Conservation (phyloP, 495 filamentous ascomycete species). For the Collariella sp. region DNA sequence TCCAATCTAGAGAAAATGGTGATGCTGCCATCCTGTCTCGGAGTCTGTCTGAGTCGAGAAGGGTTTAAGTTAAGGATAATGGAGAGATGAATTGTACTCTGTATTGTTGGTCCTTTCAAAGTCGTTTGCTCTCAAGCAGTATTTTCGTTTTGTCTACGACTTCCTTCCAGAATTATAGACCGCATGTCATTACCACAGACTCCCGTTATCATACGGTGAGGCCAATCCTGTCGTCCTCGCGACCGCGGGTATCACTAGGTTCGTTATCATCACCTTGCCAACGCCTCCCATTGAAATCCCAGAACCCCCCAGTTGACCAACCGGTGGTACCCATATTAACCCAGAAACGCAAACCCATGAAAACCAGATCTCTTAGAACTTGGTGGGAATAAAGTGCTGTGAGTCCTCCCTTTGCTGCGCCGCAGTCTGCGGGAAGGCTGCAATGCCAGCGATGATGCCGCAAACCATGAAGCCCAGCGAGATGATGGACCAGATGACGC, state of each 20-base stretch:
- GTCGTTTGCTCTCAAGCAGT: too few relatives aligned
- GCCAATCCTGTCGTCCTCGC: not conserved
- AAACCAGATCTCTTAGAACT: slow-evolving; percentile 13
- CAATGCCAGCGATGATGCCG: slow-evolving; percentile 64
- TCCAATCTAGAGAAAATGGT: too few relatives aligned
- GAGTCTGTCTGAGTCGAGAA: too few relatives aligned
- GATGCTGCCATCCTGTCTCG: too few relatives aligned
- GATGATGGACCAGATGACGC: slow-evolving; percentile 67
- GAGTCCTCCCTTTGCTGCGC: slow-evolving; percentile 61
- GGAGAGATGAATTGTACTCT: too few relatives aligned
- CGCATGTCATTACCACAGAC: not conserved
- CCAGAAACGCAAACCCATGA: not conserved
- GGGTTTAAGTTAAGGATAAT: too few relatives aligned
- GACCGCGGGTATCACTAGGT: slow-evolving; percentile 4
- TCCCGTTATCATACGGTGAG: not conserved
- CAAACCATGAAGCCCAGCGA: slow-evolving; percentile 60
- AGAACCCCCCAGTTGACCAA: not conserved
- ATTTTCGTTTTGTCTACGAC: too few relatives aligned
- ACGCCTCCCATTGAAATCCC: not conserved
- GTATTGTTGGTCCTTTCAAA: too few relatives aligned
- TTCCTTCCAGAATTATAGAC: too few relatives aligned
- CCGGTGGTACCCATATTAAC: not conserved
- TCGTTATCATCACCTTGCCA: slow-evolving; percentile 1
- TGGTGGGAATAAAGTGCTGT: slow-evolving; percentile 51
- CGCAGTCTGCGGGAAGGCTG: slow-evolving; percentile 62